Evolutionary conservation across 495 filamentous ascomycete genomes (phyloP).

Genomic region (Tuber umbilicatum): DNA sequence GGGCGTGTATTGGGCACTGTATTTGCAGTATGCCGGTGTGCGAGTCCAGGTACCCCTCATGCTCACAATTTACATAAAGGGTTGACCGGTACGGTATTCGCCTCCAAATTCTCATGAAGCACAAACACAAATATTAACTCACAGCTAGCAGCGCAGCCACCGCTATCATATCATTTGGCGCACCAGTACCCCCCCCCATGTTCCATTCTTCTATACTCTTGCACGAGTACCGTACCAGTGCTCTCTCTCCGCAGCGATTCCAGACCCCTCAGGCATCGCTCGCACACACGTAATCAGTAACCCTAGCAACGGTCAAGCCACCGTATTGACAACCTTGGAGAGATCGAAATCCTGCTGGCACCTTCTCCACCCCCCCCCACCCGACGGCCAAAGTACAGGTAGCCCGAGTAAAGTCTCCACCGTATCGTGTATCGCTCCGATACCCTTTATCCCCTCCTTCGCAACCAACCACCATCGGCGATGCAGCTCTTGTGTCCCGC

Average conservation of each 20-base stretch:
- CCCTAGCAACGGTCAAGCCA: not conserved
- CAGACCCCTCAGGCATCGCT: not conserved
- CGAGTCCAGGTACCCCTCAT: constrained; percentile 1
- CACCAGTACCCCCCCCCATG: not conserved
- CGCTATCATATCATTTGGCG: not conserved
- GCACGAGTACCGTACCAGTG: not conserved
- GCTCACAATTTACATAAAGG: not conserved
- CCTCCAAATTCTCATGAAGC: not conserved
- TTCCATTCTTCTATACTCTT: not conserved
- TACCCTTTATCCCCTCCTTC: not conserved
- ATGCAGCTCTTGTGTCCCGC: not conserved
- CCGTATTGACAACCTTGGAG: not conserved
- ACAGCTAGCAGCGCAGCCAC: not conserved
- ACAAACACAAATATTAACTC: constrained; percentile 1
- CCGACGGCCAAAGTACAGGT: not conserved
- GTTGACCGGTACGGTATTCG: not conserved
- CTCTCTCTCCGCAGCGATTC: not conserved
- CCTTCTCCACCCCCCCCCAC: not conserved
- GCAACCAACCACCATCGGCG: constrained; percentile 4
- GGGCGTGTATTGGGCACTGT: not conserved
- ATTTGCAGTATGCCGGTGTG: not conserved
- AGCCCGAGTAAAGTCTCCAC: constrained; percentile 1
- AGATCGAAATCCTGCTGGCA: not conserved
- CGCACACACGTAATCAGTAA: not conserved
- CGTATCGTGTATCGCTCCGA: not conserved